Evolutionary conservation across 1,284 basidiomycete genomes (phyloP), one percentile per base, ranked within the genome.

Genomic region (Pisolithus thermaeus): DNA sequence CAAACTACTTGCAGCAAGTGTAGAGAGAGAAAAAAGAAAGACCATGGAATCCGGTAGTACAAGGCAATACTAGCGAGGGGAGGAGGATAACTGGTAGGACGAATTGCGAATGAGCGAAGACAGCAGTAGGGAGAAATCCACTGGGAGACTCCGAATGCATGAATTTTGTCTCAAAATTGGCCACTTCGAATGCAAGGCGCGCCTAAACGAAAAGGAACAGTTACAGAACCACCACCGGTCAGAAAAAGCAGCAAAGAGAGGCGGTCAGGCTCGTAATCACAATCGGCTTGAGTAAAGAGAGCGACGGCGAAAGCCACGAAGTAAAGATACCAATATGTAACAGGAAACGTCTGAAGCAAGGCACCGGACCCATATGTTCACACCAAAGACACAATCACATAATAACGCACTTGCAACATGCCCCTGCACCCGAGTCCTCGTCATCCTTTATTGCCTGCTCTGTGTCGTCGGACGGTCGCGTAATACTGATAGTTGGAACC

Each of bases 361-460:
- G 7, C 9, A 43, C 41, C 11, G 42, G 38, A 40, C 16, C 38
- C 18, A 20, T 37, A 46, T 44, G 52, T 49, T 47, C 53, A 57
- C 60, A 54, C 36, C 43, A 56, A 51, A 55, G 45, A 51, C 47
- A 42, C 49, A 55, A 64, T 81, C 75, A 84, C 81, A 83, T 83
- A 59, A 83, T 70, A 54, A 79, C 67, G 63, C 81, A 84, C 64
- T 77, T 78, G 71, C 81, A 83, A 59, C 81, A 83, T 7, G 18
- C 44, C 39, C 80, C 80, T 42, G 67, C 72, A 28, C 58, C 58
- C 1, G 60, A 67, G 12, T 76, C 74, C 32, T 80, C 76, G 32
- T 77, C 70, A n/a, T 68, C 65, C 32, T 45, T 54, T 52, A 50
- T 63, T 42, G 49, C 56, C 50, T 44, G 56, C 47, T 67, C 60